A percentile compares a stretch with the other conserved stretches of the same genome.
These are phyloP conservation scores for Sideroxylon spinosum DNA, from an alignment of 179 eudicot species.

Conservation along the genomic window DNA sequence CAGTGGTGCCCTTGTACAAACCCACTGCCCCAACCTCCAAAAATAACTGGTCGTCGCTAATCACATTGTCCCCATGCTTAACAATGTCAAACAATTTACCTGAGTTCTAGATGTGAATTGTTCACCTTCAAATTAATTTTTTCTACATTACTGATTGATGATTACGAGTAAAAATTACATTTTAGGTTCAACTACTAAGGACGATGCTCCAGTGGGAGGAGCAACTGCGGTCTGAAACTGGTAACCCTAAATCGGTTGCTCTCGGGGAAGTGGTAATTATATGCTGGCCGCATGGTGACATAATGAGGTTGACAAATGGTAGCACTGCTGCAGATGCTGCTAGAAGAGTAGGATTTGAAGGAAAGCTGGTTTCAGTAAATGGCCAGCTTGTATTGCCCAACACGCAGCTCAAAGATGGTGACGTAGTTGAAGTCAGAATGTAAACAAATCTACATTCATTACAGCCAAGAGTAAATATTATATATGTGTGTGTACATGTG, in stretches of 20 bases:
- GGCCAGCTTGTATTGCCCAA: constrained; percentile 74
- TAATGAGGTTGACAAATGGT: constrained; percentile 70
- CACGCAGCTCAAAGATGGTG: constrained; percentile 85
- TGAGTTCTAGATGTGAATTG: background rate
- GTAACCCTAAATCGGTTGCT: constrained; percentile 24
- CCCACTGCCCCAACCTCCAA: background rate
- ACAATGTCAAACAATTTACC: no score
- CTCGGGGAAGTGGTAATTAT: constrained; percentile 75
- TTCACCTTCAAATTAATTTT: background rate
- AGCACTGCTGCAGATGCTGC: constrained; percentile 98
- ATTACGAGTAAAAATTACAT: background rate
- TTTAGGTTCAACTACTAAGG: constrained; percentile 69
- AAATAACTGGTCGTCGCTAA: no score
- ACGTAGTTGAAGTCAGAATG: constrained; percentile 72
- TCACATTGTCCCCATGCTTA: no score
- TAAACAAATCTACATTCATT: constrained; percentile 25
- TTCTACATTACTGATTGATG: background rate
- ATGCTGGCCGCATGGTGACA: constrained; percentile 81
- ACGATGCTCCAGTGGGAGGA: constrained; percentile 98
- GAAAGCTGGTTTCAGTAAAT: constrained; percentile 71
- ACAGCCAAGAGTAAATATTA: constrained; percentile 1
- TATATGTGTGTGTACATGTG: no score
- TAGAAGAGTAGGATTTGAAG: constrained; percentile 65
- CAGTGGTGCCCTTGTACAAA: background rate
- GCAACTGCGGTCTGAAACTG: constrained; percentile 65